Evolutionary conservation across 805 yeast genomes (phyloP).

Genomic region (Starmerella geochares): DNA sequence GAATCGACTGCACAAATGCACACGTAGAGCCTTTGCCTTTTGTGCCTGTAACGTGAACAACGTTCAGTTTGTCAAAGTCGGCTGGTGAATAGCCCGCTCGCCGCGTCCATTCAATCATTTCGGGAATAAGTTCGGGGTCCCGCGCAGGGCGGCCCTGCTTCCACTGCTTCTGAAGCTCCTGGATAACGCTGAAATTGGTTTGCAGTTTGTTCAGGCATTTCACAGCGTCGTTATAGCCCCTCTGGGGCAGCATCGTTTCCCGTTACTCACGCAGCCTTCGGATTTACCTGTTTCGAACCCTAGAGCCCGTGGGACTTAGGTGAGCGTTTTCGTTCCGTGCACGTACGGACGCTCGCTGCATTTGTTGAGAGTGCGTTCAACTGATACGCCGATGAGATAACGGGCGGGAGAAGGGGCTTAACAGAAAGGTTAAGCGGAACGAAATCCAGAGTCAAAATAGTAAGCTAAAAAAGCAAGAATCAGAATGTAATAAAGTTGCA

Average conservation of each 20-base stretch:
- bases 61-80: conserved; percentile 64
- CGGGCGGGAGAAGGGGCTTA: too few relatives aligned
- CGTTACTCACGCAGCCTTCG: background rate
- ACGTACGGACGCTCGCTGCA: too few relatives aligned
- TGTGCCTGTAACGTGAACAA: conserved; percentile 92
- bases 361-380: too few relatives aligned
- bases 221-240: conserved; percentile 57
- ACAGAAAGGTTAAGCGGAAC: too few relatives aligned
- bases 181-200: conserved; percentile 81
- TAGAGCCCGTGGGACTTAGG: background rate
- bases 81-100: conserved; percentile 55
- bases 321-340: background rate
- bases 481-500: too few relatives aligned
- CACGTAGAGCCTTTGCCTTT: conserved; percentile 98
- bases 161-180: conserved; percentile 56
- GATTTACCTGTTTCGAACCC: background rate
- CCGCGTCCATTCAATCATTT: conserved; percentile 73
- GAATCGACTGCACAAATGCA: conserved; percentile 78
- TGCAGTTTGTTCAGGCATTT: conserved; percentile 75
- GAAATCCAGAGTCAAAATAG: too few relatives aligned
- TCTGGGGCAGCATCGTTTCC: background rate
- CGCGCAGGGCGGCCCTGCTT: conserved; percentile 49
- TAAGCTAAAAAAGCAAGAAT: too few relatives aligned
- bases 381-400: too few relatives aligned
- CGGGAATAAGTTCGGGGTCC: conserved; percentile 53